Conservation (phyloP, 148 eudicot species). For the Chenopodium suecicum region DNA sequence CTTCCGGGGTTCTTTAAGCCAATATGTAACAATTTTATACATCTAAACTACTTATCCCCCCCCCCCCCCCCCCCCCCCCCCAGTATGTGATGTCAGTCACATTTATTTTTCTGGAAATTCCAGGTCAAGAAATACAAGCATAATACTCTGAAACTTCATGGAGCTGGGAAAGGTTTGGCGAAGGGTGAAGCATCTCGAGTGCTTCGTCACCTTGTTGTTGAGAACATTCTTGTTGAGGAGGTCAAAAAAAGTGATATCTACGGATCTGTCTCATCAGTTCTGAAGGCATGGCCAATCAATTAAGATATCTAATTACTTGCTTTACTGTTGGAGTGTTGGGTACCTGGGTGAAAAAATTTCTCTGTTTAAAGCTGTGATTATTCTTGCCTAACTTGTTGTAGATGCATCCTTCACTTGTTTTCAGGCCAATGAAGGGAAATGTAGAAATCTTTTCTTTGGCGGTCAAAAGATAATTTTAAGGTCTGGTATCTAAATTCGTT, state of each 20-base stretch:
- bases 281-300: slow-evolving; percentile 50
- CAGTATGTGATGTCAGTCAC: background rate
- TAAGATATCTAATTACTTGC: background rate
- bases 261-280: slow-evolving; percentile 82
- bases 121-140: slow-evolving; percentile 88
- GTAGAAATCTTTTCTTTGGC: slow-evolving; percentile 39
- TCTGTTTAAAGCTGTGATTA: background rate
- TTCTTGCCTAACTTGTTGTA: background rate
- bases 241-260: slow-evolving; percentile 87
- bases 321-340: background rate
- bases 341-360: background rate
- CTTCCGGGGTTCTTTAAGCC: slow-evolving; percentile 85
- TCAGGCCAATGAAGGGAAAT: slow-evolving; percentile 77
- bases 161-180: slow-evolving; percentile 84
- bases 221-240: slow-evolving; percentile 78
- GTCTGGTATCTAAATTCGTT: slow-evolving; percentile 33
- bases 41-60: background rate
- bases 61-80: no score
- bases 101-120: slow-evolving; percentile 15
- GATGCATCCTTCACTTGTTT: slow-evolving; percentile 15
- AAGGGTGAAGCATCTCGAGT: slow-evolving; percentile 95
- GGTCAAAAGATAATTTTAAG: slow-evolving; percentile 63
- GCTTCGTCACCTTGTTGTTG: slow-evolving; percentile 82
- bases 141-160: slow-evolving; percentile 66
- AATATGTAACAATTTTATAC: slow-evolving; percentile 51